These are phyloP conservation scores for Dipteronia dyeriana DNA, from an alignment of 345 rosid genomes.

Conservation along the genomic window DNA sequence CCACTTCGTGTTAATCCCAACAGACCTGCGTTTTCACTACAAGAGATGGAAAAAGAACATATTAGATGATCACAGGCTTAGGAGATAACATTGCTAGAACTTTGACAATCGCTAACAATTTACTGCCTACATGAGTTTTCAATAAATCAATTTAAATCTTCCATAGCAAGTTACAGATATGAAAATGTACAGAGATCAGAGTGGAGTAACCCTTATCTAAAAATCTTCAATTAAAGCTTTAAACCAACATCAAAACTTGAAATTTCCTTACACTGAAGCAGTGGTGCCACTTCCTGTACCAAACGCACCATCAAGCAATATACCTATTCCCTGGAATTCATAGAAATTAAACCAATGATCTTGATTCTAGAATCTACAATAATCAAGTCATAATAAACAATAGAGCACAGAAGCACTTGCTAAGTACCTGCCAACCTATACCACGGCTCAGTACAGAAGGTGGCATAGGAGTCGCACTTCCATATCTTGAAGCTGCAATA, in stretches of 20 bases:
- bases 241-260: neutral
- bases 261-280: constrained; percentile 66
- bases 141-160: neutral
- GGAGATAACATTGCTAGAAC: constrained; percentile 9
- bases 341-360: neutral
- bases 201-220: neutral
- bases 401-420: neutral
- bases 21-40: constrained; percentile 88
- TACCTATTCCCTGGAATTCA: constrained; percentile 62
- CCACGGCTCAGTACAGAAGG: constrained; percentile 84
- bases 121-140: neutral
- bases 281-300: constrained; percentile 70
- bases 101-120: neutral
- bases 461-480: constrained; percentile 80
- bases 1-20: constrained; percentile 85
- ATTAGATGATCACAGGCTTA: constrained; percentile 13
- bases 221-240: neutral
- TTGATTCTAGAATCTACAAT: neutral
- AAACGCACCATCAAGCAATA: constrained; percentile 61
- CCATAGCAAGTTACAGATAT: neutral
- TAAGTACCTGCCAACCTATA: constrained; percentile 85
- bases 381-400: neutral
- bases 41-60: constrained; percentile 23
- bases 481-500: constrained; percentile 78
- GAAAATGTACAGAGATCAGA: neutral